Evolutionary conservation across 2,329 filamentous ascomycete genomes (phyloP).

Genomic region (Colletotrichum chrysophilum): DNA sequence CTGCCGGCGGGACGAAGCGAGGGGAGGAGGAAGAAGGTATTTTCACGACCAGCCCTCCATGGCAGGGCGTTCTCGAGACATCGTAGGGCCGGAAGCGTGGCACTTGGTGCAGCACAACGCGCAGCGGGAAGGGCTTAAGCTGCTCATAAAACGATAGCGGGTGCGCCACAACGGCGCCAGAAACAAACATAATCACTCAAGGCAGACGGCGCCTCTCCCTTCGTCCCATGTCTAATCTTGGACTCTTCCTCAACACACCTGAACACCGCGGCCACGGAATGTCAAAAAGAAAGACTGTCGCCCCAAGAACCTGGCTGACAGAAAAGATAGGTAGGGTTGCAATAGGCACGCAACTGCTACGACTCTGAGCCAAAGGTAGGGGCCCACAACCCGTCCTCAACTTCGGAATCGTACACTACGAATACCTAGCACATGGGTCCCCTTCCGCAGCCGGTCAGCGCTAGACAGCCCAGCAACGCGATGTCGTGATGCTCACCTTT

Average conservation of each 20-base stretch:
- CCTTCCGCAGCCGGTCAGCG: background rate
- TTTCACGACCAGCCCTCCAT: background rate
- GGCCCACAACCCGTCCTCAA: background rate
- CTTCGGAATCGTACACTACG: background rate
- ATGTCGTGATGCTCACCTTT: background rate
- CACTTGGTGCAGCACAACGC: background rate
- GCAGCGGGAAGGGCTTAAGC: conserved; percentile 1
- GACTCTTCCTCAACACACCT: background rate
- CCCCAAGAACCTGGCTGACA: background rate
- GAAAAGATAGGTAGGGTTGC: background rate
- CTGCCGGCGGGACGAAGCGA: background rate
- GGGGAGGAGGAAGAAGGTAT: background rate
- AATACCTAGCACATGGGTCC: background rate
- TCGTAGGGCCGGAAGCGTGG: background rate
- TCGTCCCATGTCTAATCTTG: background rate
- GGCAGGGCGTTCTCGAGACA: background rate
- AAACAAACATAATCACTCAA: background rate
- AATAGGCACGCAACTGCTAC: background rate
- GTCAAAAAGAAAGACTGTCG: background rate
- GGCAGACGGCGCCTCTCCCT: background rate
- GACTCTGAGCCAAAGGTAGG: background rate
- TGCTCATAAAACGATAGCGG: background rate
- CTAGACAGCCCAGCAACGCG: background rate
- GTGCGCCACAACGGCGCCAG: background rate
- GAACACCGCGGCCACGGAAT: background rate